These are phyloP conservation scores for Gnomoniopsis sp. DNA, from an alignment of 2,329 filamentous ascomycete species.

Conservation along the genomic window DNA sequence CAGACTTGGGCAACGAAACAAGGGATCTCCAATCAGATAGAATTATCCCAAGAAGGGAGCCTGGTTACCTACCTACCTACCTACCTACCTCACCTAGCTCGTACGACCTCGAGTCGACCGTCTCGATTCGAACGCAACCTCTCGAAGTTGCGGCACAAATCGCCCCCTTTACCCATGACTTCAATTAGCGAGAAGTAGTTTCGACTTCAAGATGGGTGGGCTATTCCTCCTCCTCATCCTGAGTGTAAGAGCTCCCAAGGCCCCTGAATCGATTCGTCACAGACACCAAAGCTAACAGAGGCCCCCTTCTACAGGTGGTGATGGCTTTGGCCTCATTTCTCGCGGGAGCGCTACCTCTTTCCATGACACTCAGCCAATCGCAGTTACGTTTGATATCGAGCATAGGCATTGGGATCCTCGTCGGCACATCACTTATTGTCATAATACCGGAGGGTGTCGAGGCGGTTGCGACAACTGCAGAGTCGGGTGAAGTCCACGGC, in stretches of 20 bases:
- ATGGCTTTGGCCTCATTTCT: slow-evolving; percentile 67
- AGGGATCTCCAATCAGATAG: neutral
- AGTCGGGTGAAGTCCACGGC: slow-evolving; percentile 34
- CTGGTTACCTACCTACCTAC: neutral
- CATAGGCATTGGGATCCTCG: slow-evolving; percentile 87
- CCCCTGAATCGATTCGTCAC: slow-evolving; percentile 5
- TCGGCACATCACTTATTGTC: slow-evolving; percentile 92
- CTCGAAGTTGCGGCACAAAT: neutral
- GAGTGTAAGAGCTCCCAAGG: slow-evolving; percentile 25
- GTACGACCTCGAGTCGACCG: neutral
- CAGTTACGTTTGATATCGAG: slow-evolving; percentile 88
- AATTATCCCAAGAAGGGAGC: neutral
- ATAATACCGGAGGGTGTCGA: slow-evolving; percentile 97
- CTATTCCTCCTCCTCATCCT: slow-evolving; percentile 32
- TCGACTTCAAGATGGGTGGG: slow-evolving; percentile 25
- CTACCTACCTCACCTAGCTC: neutral
- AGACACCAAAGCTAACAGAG: slow-evolving; percentile 21
- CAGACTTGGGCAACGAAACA: neutral
- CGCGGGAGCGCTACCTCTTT: slow-evolving; percentile 85
- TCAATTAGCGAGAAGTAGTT: neutral
- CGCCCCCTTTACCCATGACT: slow-evolving; percentile 7
- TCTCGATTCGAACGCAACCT: neutral
- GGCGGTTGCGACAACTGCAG: slow-evolving; percentile 66
- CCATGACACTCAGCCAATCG: slow-evolving; percentile 80
- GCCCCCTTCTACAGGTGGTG: slow-evolving; percentile 25